Base-by-base conservation (phyloP, 139 green algal species). In the Picochlorum sp. region DNA sequence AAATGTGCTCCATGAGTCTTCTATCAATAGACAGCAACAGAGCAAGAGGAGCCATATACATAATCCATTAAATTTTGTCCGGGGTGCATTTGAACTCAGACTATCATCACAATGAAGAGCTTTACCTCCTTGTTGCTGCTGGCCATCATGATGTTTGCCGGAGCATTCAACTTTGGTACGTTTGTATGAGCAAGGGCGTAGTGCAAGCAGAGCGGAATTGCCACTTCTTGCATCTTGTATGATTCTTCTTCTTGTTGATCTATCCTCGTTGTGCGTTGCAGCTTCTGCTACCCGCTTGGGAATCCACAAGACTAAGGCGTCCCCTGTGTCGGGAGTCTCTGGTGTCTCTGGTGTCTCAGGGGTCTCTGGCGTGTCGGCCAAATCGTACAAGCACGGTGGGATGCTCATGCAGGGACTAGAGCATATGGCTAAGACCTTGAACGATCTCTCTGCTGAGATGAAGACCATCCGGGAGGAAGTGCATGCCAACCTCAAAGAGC, bases 81-180 rank as follows among this genome's bases (percentile, higher is more conserved):
- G 18, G 20, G 5, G 20, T 24, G 18, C n/a, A 47, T 18, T 24
- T 24, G 20, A 16, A 47, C n/a, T 10, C 39, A 47, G 20, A 47
- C 18, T 14, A 7, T 24, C n/a, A 47, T 16, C 39, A 47, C 39
- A 47, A 47, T 47, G 39, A 47, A 47, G 39, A 47, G 39, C 39
- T 47, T 47, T 18, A 37, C 49, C 8, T 35, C 49, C 20, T n/a
- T 56, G 18, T 18, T 56, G n/a, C 49, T 56, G 0, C 29, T 56
- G 0, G 49, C 49, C 9, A 35, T 56, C 49, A 37, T 56, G 30
- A 16, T 56, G 49, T 45, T 56, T 37, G 30, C 29, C n/a, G 49
- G 49, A 35, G 20, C 49, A 35, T 56, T 56, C 49, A 56, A 37
- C 18, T 24, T 37, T 45, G 49, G 50, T 56, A 56, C 9, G 50